Evolutionary conservation across 345 rosid species (phyloP).

Genomic region (Citrus sinensis): DNA sequence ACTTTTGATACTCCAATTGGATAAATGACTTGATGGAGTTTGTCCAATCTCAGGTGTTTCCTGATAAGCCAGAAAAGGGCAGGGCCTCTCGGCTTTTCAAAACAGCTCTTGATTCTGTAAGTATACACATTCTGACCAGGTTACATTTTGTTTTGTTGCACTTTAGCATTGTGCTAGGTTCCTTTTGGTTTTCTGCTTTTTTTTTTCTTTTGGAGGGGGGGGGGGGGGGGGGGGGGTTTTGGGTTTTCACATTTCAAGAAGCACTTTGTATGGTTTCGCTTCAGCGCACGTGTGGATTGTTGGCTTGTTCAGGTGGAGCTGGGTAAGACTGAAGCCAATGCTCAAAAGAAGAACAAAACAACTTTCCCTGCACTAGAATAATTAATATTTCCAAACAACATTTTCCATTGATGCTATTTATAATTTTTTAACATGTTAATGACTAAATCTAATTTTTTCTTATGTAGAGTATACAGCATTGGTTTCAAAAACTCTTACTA

Average conservation of each 20-base stretch:
- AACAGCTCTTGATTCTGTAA: conserved; percentile 79
- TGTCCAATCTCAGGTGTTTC: conserved; percentile 62
- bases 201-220: not conserved
- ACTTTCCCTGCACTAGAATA: not conserved
- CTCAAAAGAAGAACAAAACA: not conserved
- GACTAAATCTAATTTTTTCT: not conserved
- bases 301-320: not conserved
- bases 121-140: not conserved
- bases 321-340: not conserved
- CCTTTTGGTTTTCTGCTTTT: not conserved
- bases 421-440: not conserved
- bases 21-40: not conserved
- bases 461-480: not conserved
- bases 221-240: not conserved
- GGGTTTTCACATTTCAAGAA: not conserved
- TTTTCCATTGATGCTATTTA: not conserved
- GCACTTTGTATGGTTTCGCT: not conserved
- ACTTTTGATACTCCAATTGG: conserved; percentile 6
- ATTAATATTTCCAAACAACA: not conserved
- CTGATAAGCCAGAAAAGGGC: conserved; percentile 85
- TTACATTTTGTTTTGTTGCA: not conserved
- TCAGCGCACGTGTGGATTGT: not conserved
- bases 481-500: not conserved
- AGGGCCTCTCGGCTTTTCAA: conserved; percentile 72
- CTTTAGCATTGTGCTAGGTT: not conserved